These are phyloP conservation scores for Coemansia sp. DNA, from an alignment of 192 early-diverging fungal genomes.

Conservation along the genomic window DNA sequence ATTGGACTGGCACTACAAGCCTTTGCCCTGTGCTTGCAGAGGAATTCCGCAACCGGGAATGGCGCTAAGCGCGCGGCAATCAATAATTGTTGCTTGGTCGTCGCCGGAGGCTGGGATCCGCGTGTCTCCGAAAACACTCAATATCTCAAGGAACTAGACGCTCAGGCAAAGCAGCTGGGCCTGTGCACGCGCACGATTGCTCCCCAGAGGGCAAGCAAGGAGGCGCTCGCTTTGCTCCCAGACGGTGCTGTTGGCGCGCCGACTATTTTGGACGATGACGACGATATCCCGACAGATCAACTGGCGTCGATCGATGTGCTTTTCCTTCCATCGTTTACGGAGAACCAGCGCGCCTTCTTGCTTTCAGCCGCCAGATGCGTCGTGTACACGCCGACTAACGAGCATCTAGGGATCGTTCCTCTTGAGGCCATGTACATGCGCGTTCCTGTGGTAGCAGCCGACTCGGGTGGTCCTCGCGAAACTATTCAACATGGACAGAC, in stretches of 20 bases:
- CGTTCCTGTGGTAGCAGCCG: conserved; percentile 85
- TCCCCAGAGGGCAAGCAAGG: conserved; percentile 12
- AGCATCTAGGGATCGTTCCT: conserved; percentile 98
- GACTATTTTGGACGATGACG: conserved; percentile 11
- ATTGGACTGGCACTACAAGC: conserved; percentile 78
- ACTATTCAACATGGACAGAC: conserved; percentile 73
- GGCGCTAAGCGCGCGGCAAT: not conserved
- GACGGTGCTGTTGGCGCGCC: conserved; percentile 14
- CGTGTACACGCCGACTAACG: conserved; percentile 90
- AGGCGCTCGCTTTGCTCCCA: conserved; percentile 23
- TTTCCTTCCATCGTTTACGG: conserved; percentile 88
- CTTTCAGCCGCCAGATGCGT: conserved; percentile 65
- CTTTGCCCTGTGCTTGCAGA: conserved; percentile 53
- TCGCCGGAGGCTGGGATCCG: conserved; percentile 91
- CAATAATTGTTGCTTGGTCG: conserved; percentile 58
- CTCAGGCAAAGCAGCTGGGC: conserved; percentile 53
- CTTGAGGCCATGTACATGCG: conserved; percentile 93
- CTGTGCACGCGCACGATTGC: conserved; percentile 42
- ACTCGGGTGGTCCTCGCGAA: conserved; percentile 87
- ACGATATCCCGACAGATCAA: not conserved
- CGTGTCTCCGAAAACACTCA: conserved; percentile 88
- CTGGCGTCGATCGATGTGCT: conserved; percentile 65
- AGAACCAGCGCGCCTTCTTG: conserved; percentile 75
- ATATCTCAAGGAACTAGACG: conserved; percentile 72
- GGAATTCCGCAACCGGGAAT: not conserved